Base-by-base conservation (phyloP, 805 yeast species). In the Ogataea corticis region DNA sequence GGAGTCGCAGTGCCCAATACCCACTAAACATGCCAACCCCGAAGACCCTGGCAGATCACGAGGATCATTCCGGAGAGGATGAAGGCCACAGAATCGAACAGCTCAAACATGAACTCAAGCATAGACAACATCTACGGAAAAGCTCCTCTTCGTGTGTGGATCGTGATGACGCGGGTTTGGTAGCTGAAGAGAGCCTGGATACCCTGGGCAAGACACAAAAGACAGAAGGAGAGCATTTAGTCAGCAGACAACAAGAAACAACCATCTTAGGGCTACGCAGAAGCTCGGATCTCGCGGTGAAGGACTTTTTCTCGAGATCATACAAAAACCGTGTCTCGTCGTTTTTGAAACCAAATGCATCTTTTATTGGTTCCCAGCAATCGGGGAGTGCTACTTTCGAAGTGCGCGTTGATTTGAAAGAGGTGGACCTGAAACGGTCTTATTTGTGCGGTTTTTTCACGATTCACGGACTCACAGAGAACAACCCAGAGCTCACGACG, bases 281-380 rank as follows among this genome's bases (percentile, higher is more conserved):
- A 28, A 17, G 9, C 23, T 15, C 33, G 14, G 23, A 25, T 12
- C 27, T 46, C 4, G 27, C 19, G 31, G 49, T 51, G 23, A 38
- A 36, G 12, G 62, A 58, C 39, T 58, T 58, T 43, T 57, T 58
- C 27, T 38, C 50, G 9, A 36, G 32, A 13, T 32, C 43, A 10
- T 49, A 49, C 44, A 48, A 35, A 30, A 28, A 42, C 16, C 44
- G 41, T 27, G 48, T 48, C 2, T 60, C 73, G 11, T 70, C 77
- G 42, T 78, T 76, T 44, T 66, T 87, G 15, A 75, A 77, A 45
- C 83, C 90, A 2, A 83, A 85, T 37, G 72, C 87, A 19, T 66
- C 58, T 30, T 87, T 82, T 53, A 59, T 71, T 7, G 95, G 95
- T 2, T 75, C 80, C 17, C 95, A 87, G 57, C 85, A 80, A 57